Conservation (phyloP, 192 early-diverging fungal genomes). For the Backusella morwellensis region DNA sequence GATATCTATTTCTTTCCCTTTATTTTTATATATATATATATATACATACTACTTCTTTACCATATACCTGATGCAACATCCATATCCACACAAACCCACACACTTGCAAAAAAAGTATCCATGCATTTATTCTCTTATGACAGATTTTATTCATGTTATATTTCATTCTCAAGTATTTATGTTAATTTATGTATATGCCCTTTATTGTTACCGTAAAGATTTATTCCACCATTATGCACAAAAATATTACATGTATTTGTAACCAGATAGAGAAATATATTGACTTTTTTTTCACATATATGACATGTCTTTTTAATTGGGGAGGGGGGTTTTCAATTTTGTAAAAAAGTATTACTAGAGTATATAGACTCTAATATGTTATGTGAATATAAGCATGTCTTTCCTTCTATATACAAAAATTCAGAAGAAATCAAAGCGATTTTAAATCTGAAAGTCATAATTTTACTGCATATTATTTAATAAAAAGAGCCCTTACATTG, state of each 20-base stretch:
- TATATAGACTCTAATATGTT: no score
- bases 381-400: no score
- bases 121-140: not conserved
- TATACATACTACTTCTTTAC: not conserved
- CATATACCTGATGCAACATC: not conserved
- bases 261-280: conserved; percentile 2
- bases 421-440: not conserved
- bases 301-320: not conserved
- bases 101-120: not conserved
- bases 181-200: not conserved
- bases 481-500: not conserved
- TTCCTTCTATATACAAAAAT: not conserved
- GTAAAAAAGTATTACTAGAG: no score
- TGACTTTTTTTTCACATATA: not conserved
- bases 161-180: not conserved
- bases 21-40: not conserved
- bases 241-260: not conserved
- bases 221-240: not conserved
- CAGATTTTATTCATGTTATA: not conserved
- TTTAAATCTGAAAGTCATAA: conserved; percentile 1
- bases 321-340: no score
- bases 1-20: not conserved
- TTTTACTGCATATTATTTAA: not conserved
- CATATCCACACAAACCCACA: not conserved
- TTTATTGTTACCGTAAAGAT: not conserved